Conservation (phyloP, 345 rosid species). For the Moricandia moricandioides region DNA sequence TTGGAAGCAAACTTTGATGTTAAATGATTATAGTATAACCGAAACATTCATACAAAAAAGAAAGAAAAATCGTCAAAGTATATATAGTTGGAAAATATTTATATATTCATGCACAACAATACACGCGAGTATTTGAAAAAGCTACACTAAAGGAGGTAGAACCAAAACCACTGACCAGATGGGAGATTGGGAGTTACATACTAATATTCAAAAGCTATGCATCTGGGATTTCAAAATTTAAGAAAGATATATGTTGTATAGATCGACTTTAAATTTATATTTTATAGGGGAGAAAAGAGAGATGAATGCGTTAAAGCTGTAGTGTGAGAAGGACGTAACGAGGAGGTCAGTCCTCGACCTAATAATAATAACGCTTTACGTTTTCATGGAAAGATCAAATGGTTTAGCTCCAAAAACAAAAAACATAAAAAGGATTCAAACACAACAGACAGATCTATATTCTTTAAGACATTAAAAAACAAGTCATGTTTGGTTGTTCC, state of each 20-base stretch:
- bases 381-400: neutral
- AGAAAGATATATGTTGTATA: neutral
- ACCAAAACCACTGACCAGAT: conserved; percentile 18
- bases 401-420: no score
- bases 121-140: conserved; percentile 13
- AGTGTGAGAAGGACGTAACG: conserved; percentile 31
- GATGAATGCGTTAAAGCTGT: conserved; percentile 26
- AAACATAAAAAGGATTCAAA: neutral
- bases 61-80: neutral
- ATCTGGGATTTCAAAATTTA: neutral
- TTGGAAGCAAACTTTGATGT: neutral
- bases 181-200: neutral
- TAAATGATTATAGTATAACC: neutral
- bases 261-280: neutral
- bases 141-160: neutral
- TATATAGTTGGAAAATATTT: neutral
- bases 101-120: neutral
- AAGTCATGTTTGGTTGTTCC: neutral
- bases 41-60: neutral
- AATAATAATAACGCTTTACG: neutral
- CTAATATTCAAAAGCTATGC: neutral
- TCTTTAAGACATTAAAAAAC: conserved; percentile 1
- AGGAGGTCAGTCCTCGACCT: conserved; percentile 28
- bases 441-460: conserved; percentile 6
- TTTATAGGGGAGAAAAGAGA: neutral